These are phyloP conservation scores for Saturnispora sanitii DNA, from an alignment of 805 yeast genomes.

Conservation along the genomic window DNA sequence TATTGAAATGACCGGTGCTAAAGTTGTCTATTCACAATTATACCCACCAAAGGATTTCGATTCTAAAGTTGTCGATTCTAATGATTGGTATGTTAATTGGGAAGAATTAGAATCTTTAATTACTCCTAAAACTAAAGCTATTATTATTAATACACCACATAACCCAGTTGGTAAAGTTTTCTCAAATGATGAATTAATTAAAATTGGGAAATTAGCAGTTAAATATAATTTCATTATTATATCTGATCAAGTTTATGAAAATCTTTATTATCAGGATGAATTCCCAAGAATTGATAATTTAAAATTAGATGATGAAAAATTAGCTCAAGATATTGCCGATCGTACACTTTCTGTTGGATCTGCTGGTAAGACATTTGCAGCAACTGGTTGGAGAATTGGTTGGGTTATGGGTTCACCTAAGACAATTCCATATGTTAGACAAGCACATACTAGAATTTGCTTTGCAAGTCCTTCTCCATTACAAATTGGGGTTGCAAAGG, in stretches of 20 bases:
- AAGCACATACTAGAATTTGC: constrained; percentile 92
- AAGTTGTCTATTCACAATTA: constrained; percentile 75
- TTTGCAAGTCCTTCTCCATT: constrained; percentile 85
- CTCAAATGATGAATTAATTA: constrained; percentile 59
- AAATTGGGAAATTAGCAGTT: constrained; percentile 75
- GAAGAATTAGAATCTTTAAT: constrained; percentile 65
- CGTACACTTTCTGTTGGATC: constrained; percentile 88
- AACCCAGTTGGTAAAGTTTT: constrained; percentile 93
- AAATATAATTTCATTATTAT: constrained; percentile 73
- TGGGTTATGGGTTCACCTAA: constrained; percentile 89
- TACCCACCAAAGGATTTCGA: constrained; percentile 72
- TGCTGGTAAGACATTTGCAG: constrained; percentile 97
- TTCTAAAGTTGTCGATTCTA: constrained; percentile 55
- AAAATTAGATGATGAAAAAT: constrained; percentile 45
- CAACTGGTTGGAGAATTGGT: constrained; percentile 98
- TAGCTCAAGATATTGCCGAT: constrained; percentile 36
- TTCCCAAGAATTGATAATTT: constrained; percentile 82
- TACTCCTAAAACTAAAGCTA: constrained; percentile 67
- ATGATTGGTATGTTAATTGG: constrained; percentile 83
- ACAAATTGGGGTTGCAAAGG: constrained; percentile 85
- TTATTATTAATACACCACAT: constrained; percentile 89
- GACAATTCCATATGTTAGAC: constrained; percentile 66
- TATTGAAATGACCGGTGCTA: constrained; percentile 89
- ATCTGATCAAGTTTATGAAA: constrained; percentile 94
- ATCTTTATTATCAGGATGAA: constrained; percentile 53